These are phyloP conservation scores for Pseudogymnoascus sp. DNA, from an alignment of 2,329 filamentous ascomycete species.

Conservation along the genomic window DNA sequence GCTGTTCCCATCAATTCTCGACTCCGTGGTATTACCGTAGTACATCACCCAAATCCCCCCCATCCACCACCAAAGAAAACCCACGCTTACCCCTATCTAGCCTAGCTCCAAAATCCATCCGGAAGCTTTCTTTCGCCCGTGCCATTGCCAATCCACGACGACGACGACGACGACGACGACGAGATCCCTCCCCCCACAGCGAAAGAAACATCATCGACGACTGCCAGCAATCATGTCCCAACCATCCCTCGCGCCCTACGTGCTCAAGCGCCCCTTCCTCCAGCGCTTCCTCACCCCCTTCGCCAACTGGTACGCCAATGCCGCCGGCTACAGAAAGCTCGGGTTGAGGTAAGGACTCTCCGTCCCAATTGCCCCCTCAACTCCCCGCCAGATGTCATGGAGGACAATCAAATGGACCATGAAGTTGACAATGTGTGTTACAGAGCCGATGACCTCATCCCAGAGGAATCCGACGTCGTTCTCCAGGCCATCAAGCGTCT, in stretches of 20 bases:
- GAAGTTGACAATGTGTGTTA: constrained; percentile 10
- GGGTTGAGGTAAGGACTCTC: constrained; percentile 64
- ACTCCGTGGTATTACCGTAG: not conserved
- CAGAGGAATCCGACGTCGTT: constrained; percentile 83
- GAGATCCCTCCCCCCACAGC: not conserved
- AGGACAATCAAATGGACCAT: not conserved
- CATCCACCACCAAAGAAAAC: not conserved
- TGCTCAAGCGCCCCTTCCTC: constrained; percentile 82
- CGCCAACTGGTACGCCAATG: constrained; percentile 80
- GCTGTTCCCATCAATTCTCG: not conserved
- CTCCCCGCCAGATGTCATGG: not conserved
- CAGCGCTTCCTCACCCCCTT: constrained; percentile 69
- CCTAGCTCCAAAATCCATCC: not conserved
- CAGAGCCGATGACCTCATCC: constrained; percentile 90
- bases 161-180: constrained; percentile 6
- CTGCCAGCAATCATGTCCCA: constrained; percentile 24
- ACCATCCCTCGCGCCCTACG: constrained; percentile 60
- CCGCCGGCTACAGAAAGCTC: constrained; percentile 85
- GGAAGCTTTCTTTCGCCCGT: not conserved
- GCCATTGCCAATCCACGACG: not conserved
- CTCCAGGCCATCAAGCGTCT: constrained; percentile 87
- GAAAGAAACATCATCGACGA: constrained; percentile 9
- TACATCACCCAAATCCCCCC: not conserved
- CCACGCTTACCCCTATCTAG: not conserved
- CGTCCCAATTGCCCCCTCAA: not conserved